Evolutionary conservation across 1,139 yeast genomes (phyloP).

Genomic region (Diutina neorugosa): DNA sequence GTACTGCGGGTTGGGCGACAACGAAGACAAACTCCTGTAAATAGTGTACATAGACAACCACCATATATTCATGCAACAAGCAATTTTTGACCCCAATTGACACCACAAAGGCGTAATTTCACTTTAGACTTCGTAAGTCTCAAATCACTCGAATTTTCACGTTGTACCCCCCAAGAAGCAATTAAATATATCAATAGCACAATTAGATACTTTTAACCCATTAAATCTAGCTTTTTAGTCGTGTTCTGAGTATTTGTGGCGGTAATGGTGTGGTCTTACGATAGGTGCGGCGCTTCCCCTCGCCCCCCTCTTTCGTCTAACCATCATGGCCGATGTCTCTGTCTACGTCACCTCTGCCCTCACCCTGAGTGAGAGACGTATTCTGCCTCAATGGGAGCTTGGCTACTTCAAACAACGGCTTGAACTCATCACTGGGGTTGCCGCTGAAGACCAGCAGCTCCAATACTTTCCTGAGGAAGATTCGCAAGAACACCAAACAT

Average conservation of each 20-base stretch:
- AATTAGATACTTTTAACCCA: no score
- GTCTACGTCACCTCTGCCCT: conserved; percentile 52
- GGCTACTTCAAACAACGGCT: conserved; percentile 42
- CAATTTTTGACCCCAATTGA: no score
- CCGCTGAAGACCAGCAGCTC: conserved; percentile 45
- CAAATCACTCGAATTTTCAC: no score
- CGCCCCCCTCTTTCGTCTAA: neutral
- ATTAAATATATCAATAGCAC: no score
- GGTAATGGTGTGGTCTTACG: no score
- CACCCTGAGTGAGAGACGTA: conserved; percentile 60
- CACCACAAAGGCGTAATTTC: no score
- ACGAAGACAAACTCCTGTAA: neutral
- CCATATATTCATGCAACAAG: neutral
- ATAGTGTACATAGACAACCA: neutral
- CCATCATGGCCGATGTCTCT: conserved; percentile 24
- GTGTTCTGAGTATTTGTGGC: no score
- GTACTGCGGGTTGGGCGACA: neutral
- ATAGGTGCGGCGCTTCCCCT: neutral
- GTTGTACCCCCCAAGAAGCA: no score
- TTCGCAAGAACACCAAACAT: conserved; percentile 19
- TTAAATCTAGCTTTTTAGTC: no score
- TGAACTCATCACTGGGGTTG: conserved; percentile 71
- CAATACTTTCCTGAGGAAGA: conserved; percentile 33
- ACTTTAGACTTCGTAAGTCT: no score
- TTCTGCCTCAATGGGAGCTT: conserved; percentile 55